Percentiles rank a stretch among this genome's conserved stretches.
phyloP scores from a whole-genome alignment of 2,329 filamentous ascomycete species.

The Pseudogymnoascus sp. region DNA sequence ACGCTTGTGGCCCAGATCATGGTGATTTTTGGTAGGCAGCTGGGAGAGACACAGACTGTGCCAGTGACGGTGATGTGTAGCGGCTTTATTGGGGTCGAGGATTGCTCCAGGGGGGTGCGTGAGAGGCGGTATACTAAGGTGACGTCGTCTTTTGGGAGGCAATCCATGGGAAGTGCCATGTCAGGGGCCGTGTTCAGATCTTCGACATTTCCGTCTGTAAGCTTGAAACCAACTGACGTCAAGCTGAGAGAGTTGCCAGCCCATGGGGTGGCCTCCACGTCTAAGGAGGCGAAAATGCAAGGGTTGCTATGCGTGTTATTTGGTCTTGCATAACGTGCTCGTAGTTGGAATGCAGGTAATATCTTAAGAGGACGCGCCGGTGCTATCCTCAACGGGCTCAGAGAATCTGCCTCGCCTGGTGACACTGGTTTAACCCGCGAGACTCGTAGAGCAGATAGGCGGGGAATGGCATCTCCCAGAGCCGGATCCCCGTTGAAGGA shows the following conservation, averaged over 20 bases:
- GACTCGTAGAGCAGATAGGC: constrained; percentile 66
- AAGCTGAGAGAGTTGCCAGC: constrained; percentile 61
- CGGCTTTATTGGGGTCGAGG: constrained; percentile 42
- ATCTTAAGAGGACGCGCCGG: constrained; percentile 57
- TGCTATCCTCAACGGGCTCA: constrained; percentile 57
- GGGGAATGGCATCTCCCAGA: constrained; percentile 51
- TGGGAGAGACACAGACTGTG: constrained; percentile 46
- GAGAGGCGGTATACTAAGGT: constrained; percentile 64
- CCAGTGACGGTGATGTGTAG: constrained; percentile 56
- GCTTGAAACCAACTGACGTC: constrained; percentile 48
- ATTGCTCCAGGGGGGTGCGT: constrained; percentile 24
- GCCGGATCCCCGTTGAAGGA: constrained; percentile 61
- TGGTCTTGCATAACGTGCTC: constrained; percentile 63
- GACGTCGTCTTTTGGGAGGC: constrained; percentile 66
- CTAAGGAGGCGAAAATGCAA: constrained; percentile 61
- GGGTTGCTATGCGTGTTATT: constrained; percentile 48
- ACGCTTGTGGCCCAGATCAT: constrained; percentile 64
- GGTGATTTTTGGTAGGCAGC: constrained; percentile 53
- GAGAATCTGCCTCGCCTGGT: constrained; percentile 49
- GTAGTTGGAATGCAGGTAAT: constrained; percentile 63
- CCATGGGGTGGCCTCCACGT: constrained; percentile 66
- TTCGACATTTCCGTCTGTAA: constrained; percentile 52
- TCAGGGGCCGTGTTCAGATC: constrained; percentile 45
- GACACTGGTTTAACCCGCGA: constrained; percentile 66
- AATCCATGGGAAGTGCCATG: constrained; percentile 49